These are phyloP conservation scores for Podospora pseudoanserina DNA, from an alignment of 495 filamentous ascomycete species.

Conservation along the genomic window DNA sequence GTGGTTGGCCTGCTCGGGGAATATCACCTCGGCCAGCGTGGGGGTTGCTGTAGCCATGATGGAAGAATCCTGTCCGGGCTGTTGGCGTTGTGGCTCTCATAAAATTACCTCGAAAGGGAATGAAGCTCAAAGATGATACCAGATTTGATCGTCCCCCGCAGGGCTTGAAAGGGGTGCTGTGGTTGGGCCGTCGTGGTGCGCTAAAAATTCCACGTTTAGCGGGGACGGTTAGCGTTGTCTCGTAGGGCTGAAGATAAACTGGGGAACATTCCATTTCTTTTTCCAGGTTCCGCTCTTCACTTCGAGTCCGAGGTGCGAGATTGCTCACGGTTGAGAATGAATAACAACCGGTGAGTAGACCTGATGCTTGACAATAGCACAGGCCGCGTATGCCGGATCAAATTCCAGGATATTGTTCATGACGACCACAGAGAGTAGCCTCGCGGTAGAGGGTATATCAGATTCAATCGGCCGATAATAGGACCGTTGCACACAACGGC, in stretches of 20 bases:
- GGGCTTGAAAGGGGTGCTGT: background rate
- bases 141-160: background rate
- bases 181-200: constrained; percentile 2
- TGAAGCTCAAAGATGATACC: background rate
- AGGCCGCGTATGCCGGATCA: background rate
- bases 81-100: background rate
- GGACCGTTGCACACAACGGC: constrained; percentile 2
- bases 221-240: constrained; percentile 3
- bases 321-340: background rate
- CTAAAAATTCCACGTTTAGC: constrained; percentile 7
- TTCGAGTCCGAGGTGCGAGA: constrained; percentile 2
- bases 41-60: constrained; percentile 8
- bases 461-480: background rate
- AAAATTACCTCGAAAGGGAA: background rate
- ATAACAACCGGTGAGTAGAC: background rate
- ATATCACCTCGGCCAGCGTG: constrained; percentile 44
- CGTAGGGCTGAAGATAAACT: constrained; percentile 16
- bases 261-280: background rate
- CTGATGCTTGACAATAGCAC: background rate
- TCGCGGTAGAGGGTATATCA: background rate
- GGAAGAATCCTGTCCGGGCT: background rate
- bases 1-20: constrained; percentile 49
- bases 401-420: background rate
- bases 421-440: background rate
- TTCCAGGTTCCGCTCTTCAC: too few relatives aligned